Base-by-base conservation (phyloP, 139 green algal species). In the Chlamydomonas schloesseri region DNA sequence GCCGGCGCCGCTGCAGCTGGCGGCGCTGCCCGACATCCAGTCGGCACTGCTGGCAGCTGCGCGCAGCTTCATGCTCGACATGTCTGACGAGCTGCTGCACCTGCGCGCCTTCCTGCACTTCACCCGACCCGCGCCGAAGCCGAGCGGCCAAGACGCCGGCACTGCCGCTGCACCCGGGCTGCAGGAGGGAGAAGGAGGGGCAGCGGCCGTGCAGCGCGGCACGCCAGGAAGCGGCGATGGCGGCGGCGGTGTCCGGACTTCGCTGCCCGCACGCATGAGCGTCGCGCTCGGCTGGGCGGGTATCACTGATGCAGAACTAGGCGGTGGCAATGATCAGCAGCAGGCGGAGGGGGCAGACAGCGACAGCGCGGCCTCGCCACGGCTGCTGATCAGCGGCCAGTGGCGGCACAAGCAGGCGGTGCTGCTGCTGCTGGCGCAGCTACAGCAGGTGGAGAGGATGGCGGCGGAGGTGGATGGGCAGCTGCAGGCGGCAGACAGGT, bases 361-460 rank as follows among this genome's bases (percentile, higher is more conserved):
- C 15, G 18, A 31, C 50, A 0, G 47, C 21, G n/a, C 4, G 76
- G 50, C 13, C 21, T 87, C 68, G 24, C 69, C 81, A 15, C 53
- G 50, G 53, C 69, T 87, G 69, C 81, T 87, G n/a, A 87, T 87
- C 57, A 87, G 81, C 69, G 81, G 81, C 26, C 81, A 87, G 33
- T 87, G 81, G 81, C 69, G 31, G 53, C 69, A 79, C 53, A 87
- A 87, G 55, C 69, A 60, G n/a, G 34, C 71, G 69, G 81, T 87
- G 69, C 69, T 87, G 53, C 31, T 87, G 81, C 81, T 87, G 69
- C 47, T 76, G 69, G 81, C 69, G 50, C 81, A 87, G 81, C 36
- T 87, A 70, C 24, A 34, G n/a, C 79, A 76, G 79, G 79, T 85
- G 67, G 31, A 77, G 67, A n/a, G 64, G 0, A 26, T 69, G 67